A percentile compares a stretch with the other conserved stretches of the same genome.
These are phyloP conservation scores for Stemphylium vesicarium DNA, from an alignment of 2,329 filamentous ascomycete genomes.

Conservation along the genomic window DNA sequence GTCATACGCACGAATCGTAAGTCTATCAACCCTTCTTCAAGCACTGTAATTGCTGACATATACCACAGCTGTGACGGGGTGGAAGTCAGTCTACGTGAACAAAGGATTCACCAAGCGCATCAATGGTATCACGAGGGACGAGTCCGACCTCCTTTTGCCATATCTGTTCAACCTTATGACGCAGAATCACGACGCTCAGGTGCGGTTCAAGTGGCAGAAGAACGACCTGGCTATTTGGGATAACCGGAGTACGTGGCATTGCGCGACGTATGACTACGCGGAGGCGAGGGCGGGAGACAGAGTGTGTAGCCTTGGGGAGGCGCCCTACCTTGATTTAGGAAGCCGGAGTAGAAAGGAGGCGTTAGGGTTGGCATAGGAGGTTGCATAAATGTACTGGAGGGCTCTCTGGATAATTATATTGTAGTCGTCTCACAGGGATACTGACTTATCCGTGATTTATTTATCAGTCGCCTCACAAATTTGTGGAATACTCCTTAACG, in stretches of 20 bases:
- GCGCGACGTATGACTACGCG: constrained; percentile 68
- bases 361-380: not conserved
- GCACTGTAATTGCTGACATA: not conserved
- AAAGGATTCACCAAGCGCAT: constrained; percentile 47
- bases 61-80: constrained; percentile 62
- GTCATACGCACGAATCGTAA: constrained; percentile 66
- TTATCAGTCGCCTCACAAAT: too few relatives aligned
- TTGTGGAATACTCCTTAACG: too few relatives aligned
- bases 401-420: too few relatives aligned
- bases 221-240: constrained; percentile 66
- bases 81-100: constrained; percentile 57
- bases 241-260: constrained; percentile 66
- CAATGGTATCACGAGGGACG: constrained; percentile 55
- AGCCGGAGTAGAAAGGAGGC: constrained; percentile 40
- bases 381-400: too few relatives aligned
- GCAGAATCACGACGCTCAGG: constrained; percentile 61
- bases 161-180: constrained; percentile 53
- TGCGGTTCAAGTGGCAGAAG: constrained; percentile 55
- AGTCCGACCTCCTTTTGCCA: constrained; percentile 53
- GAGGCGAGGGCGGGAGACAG: constrained; percentile 58
- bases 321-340: constrained; percentile 63
- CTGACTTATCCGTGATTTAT: too few relatives aligned
- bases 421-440: too few relatives aligned
- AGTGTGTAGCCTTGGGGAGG: constrained; percentile 61
- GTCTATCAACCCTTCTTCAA: not conserved